phyloP scores from a whole-genome alignment of 1,284 basidiomycete species.

The Ustilago lituana region DNA sequence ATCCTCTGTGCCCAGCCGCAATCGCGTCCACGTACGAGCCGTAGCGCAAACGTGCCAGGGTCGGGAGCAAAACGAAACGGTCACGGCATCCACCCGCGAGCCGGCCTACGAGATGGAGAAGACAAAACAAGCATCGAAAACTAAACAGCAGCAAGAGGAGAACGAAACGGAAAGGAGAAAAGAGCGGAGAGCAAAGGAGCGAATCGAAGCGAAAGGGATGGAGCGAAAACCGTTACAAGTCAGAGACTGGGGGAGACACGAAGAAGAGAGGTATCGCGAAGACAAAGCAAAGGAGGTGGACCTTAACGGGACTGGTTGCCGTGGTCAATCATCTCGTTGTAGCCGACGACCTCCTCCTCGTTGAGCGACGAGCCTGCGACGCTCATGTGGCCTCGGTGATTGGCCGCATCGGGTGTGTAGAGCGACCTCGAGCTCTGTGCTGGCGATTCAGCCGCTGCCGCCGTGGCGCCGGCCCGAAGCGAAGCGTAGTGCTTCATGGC shows the following conservation, averaged over 20 bases:
- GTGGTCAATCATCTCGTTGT: slow-evolving; percentile 62
- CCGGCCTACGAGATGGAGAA: no score
- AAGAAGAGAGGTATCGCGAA: background rate
- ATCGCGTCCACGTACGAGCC: background rate
- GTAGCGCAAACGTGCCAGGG: no score
- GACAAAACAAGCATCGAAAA: no score
- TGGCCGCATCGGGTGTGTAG: slow-evolving; percentile 50
- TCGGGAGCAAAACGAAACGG: background rate
- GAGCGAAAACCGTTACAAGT: slow-evolving; percentile 13
- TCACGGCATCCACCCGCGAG: slow-evolving; percentile 1
- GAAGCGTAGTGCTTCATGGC: slow-evolving; percentile 62
- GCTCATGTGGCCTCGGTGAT: slow-evolving; percentile 44
- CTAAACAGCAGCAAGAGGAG: background rate
- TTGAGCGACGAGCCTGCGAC: slow-evolving; percentile 57
- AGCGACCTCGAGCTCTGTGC: slow-evolving; percentile 43
- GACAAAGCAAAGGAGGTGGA: background rate
- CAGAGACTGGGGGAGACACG: background rate
- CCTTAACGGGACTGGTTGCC: slow-evolving; percentile 46
- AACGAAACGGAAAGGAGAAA: background rate
- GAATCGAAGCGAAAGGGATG: background rate
- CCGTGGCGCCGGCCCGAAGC: slow-evolving; percentile 34
- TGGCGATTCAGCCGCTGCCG: slow-evolving; percentile 14
- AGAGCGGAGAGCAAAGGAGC: background rate
- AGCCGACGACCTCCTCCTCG: slow-evolving; percentile 64
- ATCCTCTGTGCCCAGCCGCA: background rate